These are phyloP conservation scores for Mycena polygramma DNA, from an alignment of 768 basidiomycete species.

Conservation along the genomic window DNA sequence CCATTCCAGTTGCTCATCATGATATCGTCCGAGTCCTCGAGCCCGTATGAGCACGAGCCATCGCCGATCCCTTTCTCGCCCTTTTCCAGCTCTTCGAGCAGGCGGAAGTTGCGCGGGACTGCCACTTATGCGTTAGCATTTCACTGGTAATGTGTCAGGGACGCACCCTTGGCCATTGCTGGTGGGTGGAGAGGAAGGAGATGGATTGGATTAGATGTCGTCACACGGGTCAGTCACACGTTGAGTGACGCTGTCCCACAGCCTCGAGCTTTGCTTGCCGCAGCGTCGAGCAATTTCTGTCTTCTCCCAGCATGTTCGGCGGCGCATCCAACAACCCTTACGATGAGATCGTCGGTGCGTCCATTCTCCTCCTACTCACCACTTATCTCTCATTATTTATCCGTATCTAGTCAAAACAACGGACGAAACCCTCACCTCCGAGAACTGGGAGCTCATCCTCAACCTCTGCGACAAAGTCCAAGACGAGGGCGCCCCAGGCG, in stretches of 20 bases:
- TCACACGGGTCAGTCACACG: not conserved
- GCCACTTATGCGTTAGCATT: not conserved
- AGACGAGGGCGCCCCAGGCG: constrained; percentile 91
- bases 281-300: not conserved
- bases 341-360: constrained; percentile 93
- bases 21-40: constrained; percentile 96
- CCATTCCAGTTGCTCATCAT: constrained; percentile 99
- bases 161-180: constrained; percentile 73
- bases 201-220: constrained; percentile 24
- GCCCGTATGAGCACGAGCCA: constrained; percentile 96
- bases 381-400: no score
- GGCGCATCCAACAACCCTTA: constrained; percentile 79
- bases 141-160: constrained; percentile 12
- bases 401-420: constrained; percentile 84
- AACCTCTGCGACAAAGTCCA: constrained; percentile 97
- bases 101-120: constrained; percentile 97
- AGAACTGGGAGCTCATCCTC: constrained; percentile 96
- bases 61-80: constrained; percentile 99
- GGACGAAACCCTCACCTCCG: constrained; percentile 94
- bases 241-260: not conserved
- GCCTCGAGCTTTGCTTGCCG: constrained; percentile 12
- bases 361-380: not conserved
- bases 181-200: constrained; percentile 20
- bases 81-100: constrained; percentile 98
- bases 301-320: constrained; percentile 71